Evolutionary conservation across 2,329 filamentous ascomycete species (phyloP).

Genomic region (Penicillium sp.): DNA sequence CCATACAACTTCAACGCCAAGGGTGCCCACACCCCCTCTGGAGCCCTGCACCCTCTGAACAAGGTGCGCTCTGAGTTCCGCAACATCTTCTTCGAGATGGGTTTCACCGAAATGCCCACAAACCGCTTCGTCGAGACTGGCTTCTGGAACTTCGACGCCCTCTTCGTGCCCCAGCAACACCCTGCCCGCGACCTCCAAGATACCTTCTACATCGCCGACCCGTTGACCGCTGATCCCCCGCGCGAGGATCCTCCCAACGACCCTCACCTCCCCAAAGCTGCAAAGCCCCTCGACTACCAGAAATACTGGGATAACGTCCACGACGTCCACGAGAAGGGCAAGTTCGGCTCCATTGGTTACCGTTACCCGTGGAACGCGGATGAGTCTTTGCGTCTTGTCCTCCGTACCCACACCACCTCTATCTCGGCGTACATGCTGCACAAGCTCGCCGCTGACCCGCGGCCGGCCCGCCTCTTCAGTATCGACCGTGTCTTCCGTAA

Average conservation of each 20-base stretch:
- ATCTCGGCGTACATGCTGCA: conserved; percentile 89
- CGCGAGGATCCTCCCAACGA: conserved; percentile 55
- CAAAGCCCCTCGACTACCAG: conserved; percentile 66
- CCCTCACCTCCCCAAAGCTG: conserved; percentile 41
- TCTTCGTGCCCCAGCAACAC: conserved; percentile 97
- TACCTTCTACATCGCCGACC: conserved; percentile 97
- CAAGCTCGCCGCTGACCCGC: conserved; percentile 79
- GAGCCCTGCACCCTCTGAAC: conserved; percentile 65
- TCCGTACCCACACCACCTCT: conserved; percentile 94
- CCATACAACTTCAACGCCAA: conserved; percentile 76
- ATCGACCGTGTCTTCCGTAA: conserved; percentile 99
- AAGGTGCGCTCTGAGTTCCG: conserved; percentile 96
- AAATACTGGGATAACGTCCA: conserved; percentile 86
- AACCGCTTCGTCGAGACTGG: conserved; percentile 91
- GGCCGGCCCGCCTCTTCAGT: conserved; percentile 93
- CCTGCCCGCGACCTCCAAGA: conserved; percentile 96
- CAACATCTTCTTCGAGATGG: conserved; percentile 99
- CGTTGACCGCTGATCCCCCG: conserved; percentile 68
- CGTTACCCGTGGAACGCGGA: conserved; percentile 90
- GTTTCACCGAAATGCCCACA: conserved; percentile 97
- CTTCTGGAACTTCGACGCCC: conserved; percentile 98
- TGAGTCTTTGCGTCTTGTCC: conserved; percentile 81
- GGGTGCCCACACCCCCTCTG: conserved; percentile 52
- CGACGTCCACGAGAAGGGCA: conserved; percentile 84
- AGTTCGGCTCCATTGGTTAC: conserved; percentile 94